Evolutionary conservation across 441 rosid species (phyloP).

Genomic region (Geranium incanum): DNA sequence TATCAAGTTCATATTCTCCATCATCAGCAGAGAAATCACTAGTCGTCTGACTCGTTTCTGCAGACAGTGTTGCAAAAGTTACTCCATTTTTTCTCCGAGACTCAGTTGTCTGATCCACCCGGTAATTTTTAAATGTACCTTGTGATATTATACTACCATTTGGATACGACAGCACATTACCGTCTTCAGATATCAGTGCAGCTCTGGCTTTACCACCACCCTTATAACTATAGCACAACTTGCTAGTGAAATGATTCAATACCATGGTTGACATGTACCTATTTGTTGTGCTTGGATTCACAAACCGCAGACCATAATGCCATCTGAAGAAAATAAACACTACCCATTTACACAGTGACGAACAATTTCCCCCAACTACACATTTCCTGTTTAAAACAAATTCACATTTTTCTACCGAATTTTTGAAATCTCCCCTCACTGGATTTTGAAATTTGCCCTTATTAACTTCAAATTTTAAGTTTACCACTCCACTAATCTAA

Average conservation of each 20-base stretch:
- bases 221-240: conserved; percentile 24
- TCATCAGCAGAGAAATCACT: conserved; percentile 24
- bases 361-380: too few species aligned
- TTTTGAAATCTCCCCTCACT: too few species aligned
- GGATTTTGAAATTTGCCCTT: too few species aligned
- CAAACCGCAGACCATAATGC: conserved; percentile 21
- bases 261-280: conserved; percentile 18
- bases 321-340: conserved; percentile 18
- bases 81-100: conserved; percentile 19
- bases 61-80: conserved; percentile 44
- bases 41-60: conserved; percentile 44
- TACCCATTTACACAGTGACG: background rate
- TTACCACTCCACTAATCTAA: too few species aligned
- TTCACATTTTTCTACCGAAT: too few species aligned
- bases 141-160: conserved; percentile 30
- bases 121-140: background rate
- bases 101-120: too few species aligned
- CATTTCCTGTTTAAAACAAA: too few species aligned
- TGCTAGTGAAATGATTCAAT: conserved; percentile 18
- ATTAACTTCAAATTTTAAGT: too few species aligned
- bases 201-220: conserved; percentile 29
- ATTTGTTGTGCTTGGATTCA: conserved; percentile 18
- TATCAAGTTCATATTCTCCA: conserved; percentile 46
- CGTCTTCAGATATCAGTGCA: conserved; percentile 47
- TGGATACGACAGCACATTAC: conserved; percentile 35